Percentiles rank a stretch among this genome's conserved stretches.
phyloP scores from a whole-genome alignment of 225 moss, liverwort and hornwort species.

The Climacium dendroides region DNA sequence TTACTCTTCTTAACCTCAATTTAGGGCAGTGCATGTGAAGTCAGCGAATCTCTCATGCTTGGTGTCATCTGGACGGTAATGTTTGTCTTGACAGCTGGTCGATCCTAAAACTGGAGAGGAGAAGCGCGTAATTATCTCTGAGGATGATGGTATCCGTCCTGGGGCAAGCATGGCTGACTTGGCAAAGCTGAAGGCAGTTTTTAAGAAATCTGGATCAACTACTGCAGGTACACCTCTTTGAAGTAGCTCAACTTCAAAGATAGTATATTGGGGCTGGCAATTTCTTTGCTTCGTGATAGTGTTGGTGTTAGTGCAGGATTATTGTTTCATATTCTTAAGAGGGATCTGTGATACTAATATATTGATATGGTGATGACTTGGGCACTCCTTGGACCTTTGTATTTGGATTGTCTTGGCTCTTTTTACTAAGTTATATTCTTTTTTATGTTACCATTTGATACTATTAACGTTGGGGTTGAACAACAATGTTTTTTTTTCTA shows the following conservation, averaged over 20 bases:
- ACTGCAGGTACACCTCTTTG: conserved; percentile 31
- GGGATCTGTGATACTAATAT: background rate
- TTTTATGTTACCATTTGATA: background rate
- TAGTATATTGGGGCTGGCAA: background rate
- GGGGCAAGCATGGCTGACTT: conserved; percentile 40
- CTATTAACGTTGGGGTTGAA: background rate
- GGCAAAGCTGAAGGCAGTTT: conserved; percentile 67
- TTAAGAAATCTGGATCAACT: conserved; percentile 72
- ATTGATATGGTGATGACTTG: background rate
- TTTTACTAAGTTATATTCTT: background rate
- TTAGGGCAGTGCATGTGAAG: background rate
- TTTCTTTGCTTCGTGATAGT: background rate
- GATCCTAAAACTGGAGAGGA: conserved; percentile 79
- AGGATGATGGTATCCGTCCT: conserved; percentile 78
- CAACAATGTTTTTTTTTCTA: background rate
- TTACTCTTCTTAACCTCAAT: background rate
- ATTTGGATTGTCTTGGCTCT: background rate
- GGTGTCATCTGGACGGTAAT: background rate
- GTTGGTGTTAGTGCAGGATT: background rate
- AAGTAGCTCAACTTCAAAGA: background rate
- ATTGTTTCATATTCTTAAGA: background rate
- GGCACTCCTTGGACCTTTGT: background rate
- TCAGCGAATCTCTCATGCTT: background rate
- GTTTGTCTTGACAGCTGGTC: conserved; percentile 21
- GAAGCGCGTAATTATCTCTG: conserved; percentile 45